Base-by-base conservation (phyloP, 192 early-diverging fungal species). In the Oehlia diaphana region DNA sequence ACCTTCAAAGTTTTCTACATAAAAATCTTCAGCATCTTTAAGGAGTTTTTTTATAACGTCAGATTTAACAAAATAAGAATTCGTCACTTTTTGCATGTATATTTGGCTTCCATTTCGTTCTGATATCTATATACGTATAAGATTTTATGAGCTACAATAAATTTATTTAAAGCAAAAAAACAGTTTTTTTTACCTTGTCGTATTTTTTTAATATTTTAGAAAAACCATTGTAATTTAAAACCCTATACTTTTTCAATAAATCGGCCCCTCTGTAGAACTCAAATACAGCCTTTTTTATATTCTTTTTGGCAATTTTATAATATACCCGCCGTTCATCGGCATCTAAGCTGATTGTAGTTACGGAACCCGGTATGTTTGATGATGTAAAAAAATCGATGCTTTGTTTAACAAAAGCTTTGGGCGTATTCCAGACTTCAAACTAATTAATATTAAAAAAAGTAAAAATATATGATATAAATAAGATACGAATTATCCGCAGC, bases 131-230 rank as follows among this genome's bases (percentile, higher is more conserved):
- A 79, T 6, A 84, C 85, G 82, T 83, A 47, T 26, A 28, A 31
- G 12, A 6, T 7, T 6, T 14, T 75, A 47, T 21, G 47, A 21
- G 2, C 67, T 50, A 4, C 26, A 76, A 81, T 39, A 72, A 12
- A 21, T 53, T 28, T 74, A 83, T 5, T 62, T 69, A 63, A 73
- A 79, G 12, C 70, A 76, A 26, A 80, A 81, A 78, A 31, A 31
- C 0, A 81, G 76, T 79, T 65, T 76, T 79, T 14, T 85, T 88
- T 16, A 88, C 87, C 81, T 92, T 92, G 72, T 93, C 92, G 82
- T 90, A 94, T 83, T 93, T 94, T 74, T 93, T 93, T 50, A 94
- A 82, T 65, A 92, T 91, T 82, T 94, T 93, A 75, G 85, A 80
- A 31, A 92, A 93, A 26, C 90, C 93, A 9, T 85, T 90, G 28